Conservation (phyloP, 2,329 filamentous ascomycete species). For the Fusarium nurragi region DNA sequence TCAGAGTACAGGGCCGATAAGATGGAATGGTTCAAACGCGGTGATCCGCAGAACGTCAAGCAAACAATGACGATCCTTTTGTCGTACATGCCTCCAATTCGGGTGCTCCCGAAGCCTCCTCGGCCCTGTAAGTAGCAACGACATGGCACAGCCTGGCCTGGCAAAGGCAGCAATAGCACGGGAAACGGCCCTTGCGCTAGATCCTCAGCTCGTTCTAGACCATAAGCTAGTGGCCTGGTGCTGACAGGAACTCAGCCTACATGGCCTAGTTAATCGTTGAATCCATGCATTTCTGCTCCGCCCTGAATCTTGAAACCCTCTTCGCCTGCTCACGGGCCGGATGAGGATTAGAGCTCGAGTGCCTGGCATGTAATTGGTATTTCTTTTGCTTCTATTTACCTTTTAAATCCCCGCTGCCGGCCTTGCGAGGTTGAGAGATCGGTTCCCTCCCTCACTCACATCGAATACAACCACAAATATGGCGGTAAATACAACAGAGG, state of each 20-base stretch:
- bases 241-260: slow-evolving; percentile 21
- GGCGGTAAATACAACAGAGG: slow-evolving; percentile 11
- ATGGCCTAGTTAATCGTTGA: background rate
- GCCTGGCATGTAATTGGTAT: slow-evolving; percentile 22
- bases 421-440: background rate
- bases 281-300: slow-evolving; percentile 26
- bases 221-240: slow-evolving; percentile 13
- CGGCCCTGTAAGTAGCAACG: slow-evolving; percentile 5
- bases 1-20: background rate
- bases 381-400: background rate
- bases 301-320: slow-evolving; percentile 18
- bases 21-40: slow-evolving; percentile 3
- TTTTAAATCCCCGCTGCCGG: slow-evolving; percentile 7
- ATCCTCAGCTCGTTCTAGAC: slow-evolving; percentile 29
- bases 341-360: slow-evolving; percentile 26
- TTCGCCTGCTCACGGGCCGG: slow-evolving; percentile 8
- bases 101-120: slow-evolving; percentile 25
- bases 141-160: background rate
- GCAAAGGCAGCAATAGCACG: background rate
- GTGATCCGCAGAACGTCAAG: background rate
- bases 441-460: background rate
- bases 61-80: background rate
- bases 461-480: background rate
- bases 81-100: background rate
- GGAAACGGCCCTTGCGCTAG: background rate